A percentile compares a stretch with the other conserved stretches of the same genome.
Evolutionary conservation across 2,329 filamentous ascomycete genomes (phyloP).

Genomic region (Ophiostoma himal-ulmi): DNA sequence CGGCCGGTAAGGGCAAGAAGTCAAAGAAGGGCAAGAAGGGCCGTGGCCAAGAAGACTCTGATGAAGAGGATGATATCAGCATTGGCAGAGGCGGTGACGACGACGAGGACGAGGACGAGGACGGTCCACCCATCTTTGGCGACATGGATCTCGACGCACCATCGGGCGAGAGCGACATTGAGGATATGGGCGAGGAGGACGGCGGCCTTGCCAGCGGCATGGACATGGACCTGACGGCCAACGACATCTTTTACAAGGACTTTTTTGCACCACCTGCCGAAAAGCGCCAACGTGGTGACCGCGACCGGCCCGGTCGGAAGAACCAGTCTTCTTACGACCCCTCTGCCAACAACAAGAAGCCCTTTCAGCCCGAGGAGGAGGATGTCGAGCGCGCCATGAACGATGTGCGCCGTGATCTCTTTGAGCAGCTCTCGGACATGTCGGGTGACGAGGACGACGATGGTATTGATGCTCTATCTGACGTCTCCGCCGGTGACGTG

Average conservation of each 20-base stretch:
- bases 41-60: conserved; percentile 17
- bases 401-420: conserved; percentile 79
- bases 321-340: conserved; percentile 49
- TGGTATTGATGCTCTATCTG: conserved; percentile 50
- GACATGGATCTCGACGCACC: conserved; percentile 68
- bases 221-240: conserved; percentile 58
- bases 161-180: conserved; percentile 62
- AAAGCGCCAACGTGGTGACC: conserved; percentile 63
- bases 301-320: conserved; percentile 38
- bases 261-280: conserved; percentile 84
- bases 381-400: conserved; percentile 77
- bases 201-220: conserved; percentile 39
- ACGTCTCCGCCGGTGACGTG: conserved; percentile 60
- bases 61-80: conserved; percentile 25
- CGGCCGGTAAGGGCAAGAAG: conserved; percentile 15
- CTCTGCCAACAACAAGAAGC: conserved; percentile 37
- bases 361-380: conserved; percentile 49
- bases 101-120: conserved; percentile 51
- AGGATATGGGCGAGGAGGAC: conserved; percentile 52
- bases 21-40: conserved; percentile 8
- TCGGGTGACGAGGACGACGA: conserved; percentile 35
- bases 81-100: conserved; percentile 28
- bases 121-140: conserved; percentile 76
- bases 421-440: conserved; percentile 66
- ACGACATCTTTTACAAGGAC: conserved; percentile 83